Conservation (phyloP, 2,329 filamentous ascomycete genomes). For the Penicillium janthinellum region DNA sequence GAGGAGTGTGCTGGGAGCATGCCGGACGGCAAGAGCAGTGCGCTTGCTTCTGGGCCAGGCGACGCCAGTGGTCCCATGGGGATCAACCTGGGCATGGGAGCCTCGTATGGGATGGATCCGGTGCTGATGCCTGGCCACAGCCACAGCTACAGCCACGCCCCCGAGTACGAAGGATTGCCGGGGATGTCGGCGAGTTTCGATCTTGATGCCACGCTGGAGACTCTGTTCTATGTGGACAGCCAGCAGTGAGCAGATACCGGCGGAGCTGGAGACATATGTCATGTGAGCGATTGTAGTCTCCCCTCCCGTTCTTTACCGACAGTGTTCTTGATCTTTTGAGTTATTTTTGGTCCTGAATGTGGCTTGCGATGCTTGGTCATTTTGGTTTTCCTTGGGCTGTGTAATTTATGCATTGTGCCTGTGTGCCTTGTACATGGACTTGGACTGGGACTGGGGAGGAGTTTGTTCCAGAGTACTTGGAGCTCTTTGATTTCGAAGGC, state of each 20-base stretch:
- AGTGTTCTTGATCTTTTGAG: conserved; percentile 6
- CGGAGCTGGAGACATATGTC: conserved; percentile 41
- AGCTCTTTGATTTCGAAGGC: not conserved
- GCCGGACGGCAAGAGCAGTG: not conserved
- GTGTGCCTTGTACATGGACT: not conserved
- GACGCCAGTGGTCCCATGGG: not conserved
- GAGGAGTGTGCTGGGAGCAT: not conserved
- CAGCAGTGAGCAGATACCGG: conserved; percentile 28
- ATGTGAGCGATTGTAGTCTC: conserved; percentile 29
- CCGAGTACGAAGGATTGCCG: conserved; percentile 35
- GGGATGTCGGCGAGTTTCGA: conserved; percentile 29
- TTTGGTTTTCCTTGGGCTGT: not conserved
- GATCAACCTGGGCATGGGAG: not conserved
- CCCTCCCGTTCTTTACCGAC: conserved; percentile 1
- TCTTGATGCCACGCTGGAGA: conserved; percentile 36
- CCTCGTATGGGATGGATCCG: conserved; percentile 32
- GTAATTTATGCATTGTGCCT: not conserved
- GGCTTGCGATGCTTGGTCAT: not conserved
- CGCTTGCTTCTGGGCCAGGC: not conserved
- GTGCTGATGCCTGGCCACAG: conserved; percentile 19
- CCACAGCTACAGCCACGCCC: not conserved
- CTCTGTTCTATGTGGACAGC: conserved; percentile 35
- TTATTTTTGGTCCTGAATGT: conserved; percentile 3
- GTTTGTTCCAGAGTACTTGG: not conserved
- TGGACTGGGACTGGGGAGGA: not conserved